These are phyloP conservation scores for Ramularia endophylla DNA, from an alignment of 2,329 filamentous ascomycete genomes.

Conservation along the genomic window DNA sequence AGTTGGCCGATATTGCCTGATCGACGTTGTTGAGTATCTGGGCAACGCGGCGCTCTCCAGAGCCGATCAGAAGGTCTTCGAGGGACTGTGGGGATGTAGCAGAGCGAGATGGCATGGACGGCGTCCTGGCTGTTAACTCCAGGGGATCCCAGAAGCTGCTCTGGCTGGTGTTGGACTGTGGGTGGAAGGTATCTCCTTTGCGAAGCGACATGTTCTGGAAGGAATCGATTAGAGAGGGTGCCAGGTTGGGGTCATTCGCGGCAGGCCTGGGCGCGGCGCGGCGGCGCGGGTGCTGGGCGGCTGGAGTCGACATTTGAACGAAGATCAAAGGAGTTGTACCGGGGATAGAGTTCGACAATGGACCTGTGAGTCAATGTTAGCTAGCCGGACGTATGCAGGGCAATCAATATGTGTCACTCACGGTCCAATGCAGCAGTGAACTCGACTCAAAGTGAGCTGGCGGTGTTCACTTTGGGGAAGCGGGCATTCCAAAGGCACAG, in stretches of 20 bases:
- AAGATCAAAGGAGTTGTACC: conserved; percentile 4
- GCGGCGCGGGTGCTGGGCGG: conserved; percentile 41
- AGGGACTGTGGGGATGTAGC: conserved; percentile 44
- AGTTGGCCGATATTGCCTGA: conserved; percentile 35
- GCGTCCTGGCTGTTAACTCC: conserved; percentile 20
- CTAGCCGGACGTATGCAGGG: conserved; percentile 6
- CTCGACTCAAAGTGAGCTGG: conserved; percentile 1
- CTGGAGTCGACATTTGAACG: conserved; percentile 5
- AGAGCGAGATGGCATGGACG: conserved; percentile 43
- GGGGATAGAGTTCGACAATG: too few relatives aligned
- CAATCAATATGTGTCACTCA: conserved; percentile 11
- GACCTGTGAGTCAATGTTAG: conserved; percentile 12
- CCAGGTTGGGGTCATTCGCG: conserved; percentile 28
- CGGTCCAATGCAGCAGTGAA: conserved; percentile 7
- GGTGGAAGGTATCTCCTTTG: conserved; percentile 46
- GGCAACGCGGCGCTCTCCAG: conserved; percentile 40
- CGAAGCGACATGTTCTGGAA: conserved; percentile 41
- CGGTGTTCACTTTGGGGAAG: not conserved
- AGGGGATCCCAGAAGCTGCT: conserved; percentile 35
- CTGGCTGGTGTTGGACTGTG: conserved; percentile 38
- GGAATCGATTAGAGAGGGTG: conserved; percentile 32
- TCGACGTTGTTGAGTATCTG: conserved; percentile 42
- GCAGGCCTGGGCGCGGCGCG: conserved; percentile 32
- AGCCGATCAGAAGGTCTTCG: conserved; percentile 42
- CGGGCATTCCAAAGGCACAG: too few relatives aligned